Evolutionary conservation across 148 eudicot species (phyloP).

Genomic region (Rhododendron griersonianum): DNA sequence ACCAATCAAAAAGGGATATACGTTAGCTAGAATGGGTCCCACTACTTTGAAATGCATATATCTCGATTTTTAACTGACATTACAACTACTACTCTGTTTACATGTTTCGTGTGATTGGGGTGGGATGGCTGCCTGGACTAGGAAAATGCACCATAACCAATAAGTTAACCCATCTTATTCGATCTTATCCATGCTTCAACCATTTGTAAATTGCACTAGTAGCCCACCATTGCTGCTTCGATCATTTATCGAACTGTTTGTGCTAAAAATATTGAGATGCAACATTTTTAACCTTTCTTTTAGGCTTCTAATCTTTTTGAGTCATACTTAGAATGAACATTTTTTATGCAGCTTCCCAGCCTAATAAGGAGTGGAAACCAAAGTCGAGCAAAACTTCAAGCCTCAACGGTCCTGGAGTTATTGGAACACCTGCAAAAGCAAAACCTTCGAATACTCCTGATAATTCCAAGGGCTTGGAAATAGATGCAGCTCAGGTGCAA

Average conservation of each 20-base stretch:
- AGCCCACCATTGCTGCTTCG: background rate
- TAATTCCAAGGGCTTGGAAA: conserved; percentile 36
- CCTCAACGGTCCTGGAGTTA: conserved; percentile 50
- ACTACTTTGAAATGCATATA: background rate
- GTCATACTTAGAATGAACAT: background rate
- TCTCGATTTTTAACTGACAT: background rate
- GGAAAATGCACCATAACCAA: background rate
- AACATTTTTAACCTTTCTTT: background rate
- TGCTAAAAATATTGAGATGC: background rate
- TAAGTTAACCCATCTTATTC: background rate
- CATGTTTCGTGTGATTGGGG: background rate
- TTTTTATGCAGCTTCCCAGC: conserved; percentile 45
- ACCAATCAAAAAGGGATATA: background rate
- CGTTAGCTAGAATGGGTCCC: background rate
- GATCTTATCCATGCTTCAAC: background rate
- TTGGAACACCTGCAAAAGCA: conserved; percentile 63
- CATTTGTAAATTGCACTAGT: background rate
- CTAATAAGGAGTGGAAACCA: conserved; percentile 95
- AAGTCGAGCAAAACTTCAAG: conserved; percentile 60
- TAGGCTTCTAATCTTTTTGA: background rate
- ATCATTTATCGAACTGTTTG: background rate
- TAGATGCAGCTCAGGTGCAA: conserved; percentile 44
- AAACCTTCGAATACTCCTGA: conserved; percentile 52
- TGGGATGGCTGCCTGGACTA: background rate
- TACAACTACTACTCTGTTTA: background rate